Percentiles rank a stretch among this genome's conserved stretches.
Conservation (phyloP, 2,329 filamentous ascomycete genomes). For the Sclerotinia trifoliorum region DNA sequence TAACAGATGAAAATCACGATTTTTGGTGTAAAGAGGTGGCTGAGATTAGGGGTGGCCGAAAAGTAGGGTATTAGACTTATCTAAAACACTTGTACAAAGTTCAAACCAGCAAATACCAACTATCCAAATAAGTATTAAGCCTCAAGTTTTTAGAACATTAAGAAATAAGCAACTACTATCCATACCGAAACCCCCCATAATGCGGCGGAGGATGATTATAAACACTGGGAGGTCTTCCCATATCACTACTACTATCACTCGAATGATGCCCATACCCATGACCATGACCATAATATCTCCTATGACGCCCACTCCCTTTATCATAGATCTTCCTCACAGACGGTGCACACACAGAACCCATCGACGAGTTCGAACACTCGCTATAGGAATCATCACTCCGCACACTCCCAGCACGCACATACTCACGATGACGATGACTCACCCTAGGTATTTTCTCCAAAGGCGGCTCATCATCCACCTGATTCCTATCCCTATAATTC, state of each 20-base stretch:
- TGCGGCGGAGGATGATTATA: neutral
- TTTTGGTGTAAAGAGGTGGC: too few species aligned
- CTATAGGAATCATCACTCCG: neutral
- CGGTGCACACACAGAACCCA: neutral
- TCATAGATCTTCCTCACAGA: neutral
- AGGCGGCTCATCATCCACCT: neutral
- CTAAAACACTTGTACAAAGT: too few species aligned
- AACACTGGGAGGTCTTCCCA: accelerated
- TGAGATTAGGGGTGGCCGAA: too few species aligned
- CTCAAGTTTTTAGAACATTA: neutral
- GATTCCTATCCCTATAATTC: neutral
- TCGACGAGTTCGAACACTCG: neutral
- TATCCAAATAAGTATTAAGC: neutral
- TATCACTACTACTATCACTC: neutral
- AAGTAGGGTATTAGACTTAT: too few species aligned
- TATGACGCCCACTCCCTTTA: too few species aligned
- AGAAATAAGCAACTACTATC: neutral
- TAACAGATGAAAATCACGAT: too few species aligned
- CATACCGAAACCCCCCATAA: neutral
- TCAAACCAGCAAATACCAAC: neutral
- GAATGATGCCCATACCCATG: neutral
- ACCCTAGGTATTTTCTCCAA: neutral
- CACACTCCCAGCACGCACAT: neutral
- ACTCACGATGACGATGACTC: neutral
- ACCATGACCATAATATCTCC: too few species aligned